Conservation (phyloP, 768 basidiomycete genomes). For the Tephrocybe sp. region DNA sequence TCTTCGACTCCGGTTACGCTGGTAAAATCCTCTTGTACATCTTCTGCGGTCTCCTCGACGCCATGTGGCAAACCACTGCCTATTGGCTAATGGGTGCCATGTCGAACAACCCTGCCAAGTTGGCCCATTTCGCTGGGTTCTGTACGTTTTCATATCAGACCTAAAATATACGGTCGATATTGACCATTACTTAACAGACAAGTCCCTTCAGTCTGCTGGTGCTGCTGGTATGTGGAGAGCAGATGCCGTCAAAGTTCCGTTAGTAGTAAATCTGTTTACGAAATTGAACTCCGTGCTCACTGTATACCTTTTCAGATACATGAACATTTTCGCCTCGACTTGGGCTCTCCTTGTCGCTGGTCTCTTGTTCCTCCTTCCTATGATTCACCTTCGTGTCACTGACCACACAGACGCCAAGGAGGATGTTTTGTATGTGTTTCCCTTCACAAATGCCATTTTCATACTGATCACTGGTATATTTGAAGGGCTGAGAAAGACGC, state of each 20-base stretch:
- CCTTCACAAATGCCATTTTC: not conserved
- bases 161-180: not conserved
- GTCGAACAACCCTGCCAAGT: slow-evolving; percentile 78
- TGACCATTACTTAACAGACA: slow-evolving; percentile 39
- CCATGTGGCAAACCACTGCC: slow-evolving; percentile 83
- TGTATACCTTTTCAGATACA: slow-evolving; percentile 40
- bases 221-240: slow-evolving; percentile 73
- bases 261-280: slow-evolving; percentile 24
- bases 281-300: not conserved
- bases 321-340: slow-evolving; percentile 72
- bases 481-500: slow-evolving; percentile 37
- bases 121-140: slow-evolving; percentile 79
- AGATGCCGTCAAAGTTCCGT: slow-evolving; percentile 63
- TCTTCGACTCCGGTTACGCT: slow-evolving; percentile 52
- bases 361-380: slow-evolving; percentile 63
- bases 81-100: slow-evolving; percentile 87
- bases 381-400: slow-evolving; percentile 69
- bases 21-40: slow-evolving; percentile 63
- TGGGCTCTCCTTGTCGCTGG: slow-evolving; percentile 68
- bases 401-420: slow-evolving; percentile 53
- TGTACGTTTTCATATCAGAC: slow-evolving; percentile 45
- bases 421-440: slow-evolving; percentile 44
- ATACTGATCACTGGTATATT: not conserved
- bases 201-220: slow-evolving; percentile 75
- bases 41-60: slow-evolving; percentile 72